Evolutionary conservation across 345 rosid genomes (phyloP).

Genomic region (Hibiscus syriacus): DNA sequence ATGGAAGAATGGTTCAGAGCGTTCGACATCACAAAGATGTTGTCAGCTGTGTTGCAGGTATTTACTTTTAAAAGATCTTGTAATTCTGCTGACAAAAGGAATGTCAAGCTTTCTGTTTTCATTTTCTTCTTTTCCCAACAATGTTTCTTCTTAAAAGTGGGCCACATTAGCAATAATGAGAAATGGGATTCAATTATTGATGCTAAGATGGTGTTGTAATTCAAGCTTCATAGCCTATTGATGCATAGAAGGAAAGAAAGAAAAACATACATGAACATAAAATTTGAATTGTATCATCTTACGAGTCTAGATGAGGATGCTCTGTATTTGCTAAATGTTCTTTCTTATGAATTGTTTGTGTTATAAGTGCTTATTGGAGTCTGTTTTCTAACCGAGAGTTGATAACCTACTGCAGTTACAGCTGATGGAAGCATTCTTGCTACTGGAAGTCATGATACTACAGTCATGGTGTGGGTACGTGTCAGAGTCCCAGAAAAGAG

Average conservation of each 20-base stretch:
- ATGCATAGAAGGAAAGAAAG: not conserved
- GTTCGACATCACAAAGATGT: constrained; percentile 92
- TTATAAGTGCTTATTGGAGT: not conserved
- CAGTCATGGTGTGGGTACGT: constrained; percentile 94
- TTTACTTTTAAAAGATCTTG: not conserved
- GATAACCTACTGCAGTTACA: constrained; percentile 53
- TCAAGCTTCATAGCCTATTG: not conserved
- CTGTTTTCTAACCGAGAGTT: constrained; percentile 8
- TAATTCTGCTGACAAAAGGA: not conserved
- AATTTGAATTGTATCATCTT: not conserved
- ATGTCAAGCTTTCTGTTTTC: not conserved
- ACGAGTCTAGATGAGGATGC: not conserved
- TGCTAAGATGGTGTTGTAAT: not conserved
- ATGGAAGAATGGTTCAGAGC: constrained; percentile 94
- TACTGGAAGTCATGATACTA: constrained; percentile 94
- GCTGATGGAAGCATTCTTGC: constrained; percentile 82
- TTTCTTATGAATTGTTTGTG: not conserved
- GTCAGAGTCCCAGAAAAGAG: constrained; percentile 55
- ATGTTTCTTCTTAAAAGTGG: not conserved
- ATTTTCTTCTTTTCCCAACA: not conserved
- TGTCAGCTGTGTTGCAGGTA: constrained; percentile 99
- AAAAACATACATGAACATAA: not conserved
- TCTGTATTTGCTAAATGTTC: not conserved
- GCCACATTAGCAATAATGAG: not conserved
- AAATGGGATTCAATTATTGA: not conserved